These are phyloP conservation scores for Liquidambar formosana DNA, from an alignment of 164 flowering plant genomes.

Conservation along the genomic window DNA sequence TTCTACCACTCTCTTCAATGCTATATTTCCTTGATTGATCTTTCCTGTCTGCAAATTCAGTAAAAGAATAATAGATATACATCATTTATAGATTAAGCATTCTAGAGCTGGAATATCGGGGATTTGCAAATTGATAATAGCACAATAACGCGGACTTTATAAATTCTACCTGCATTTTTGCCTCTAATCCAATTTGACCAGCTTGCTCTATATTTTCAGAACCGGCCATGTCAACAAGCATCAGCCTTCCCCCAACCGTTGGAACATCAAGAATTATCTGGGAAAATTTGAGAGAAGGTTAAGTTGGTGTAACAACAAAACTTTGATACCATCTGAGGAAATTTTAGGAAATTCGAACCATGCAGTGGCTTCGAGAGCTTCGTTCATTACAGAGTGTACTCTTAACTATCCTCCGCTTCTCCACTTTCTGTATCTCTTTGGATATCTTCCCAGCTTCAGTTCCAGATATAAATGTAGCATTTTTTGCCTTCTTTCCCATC, in stretches of 20 bases:
- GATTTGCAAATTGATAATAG: not conserved
- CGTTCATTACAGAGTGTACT: conserved; percentile 92
- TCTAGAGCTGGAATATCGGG: too few relatives aligned
- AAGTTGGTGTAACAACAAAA: not conserved
- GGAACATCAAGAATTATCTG: conserved; percentile 96
- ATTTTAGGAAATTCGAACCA: conserved; percentile 45
- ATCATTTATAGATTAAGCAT: not conserved
- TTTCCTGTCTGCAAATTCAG: conserved; percentile 73
- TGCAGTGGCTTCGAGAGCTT: conserved; percentile 98
- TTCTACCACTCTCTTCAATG: conserved; percentile 94
- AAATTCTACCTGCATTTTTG: conserved; percentile 86
- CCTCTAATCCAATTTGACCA: conserved; percentile 91
- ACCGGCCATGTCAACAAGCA: conserved; percentile 99
- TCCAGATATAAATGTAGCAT: conserved; percentile 92
- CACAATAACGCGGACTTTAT: not conserved
- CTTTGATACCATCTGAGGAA: not conserved
- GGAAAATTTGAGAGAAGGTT: conserved; percentile 6
- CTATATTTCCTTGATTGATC: conserved; percentile 94
- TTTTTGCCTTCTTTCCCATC: conserved; percentile 96
- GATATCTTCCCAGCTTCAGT: conserved; percentile 91
- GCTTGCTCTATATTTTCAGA: conserved; percentile 99
- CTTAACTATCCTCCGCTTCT: conserved; percentile 86
- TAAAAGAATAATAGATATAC: not conserved
- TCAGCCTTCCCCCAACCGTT: conserved; percentile 84
- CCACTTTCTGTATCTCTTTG: conserved; percentile 92